Conservation (phyloP, 2,329 filamentous ascomycete species). For the Claviceps paspali region DNA sequence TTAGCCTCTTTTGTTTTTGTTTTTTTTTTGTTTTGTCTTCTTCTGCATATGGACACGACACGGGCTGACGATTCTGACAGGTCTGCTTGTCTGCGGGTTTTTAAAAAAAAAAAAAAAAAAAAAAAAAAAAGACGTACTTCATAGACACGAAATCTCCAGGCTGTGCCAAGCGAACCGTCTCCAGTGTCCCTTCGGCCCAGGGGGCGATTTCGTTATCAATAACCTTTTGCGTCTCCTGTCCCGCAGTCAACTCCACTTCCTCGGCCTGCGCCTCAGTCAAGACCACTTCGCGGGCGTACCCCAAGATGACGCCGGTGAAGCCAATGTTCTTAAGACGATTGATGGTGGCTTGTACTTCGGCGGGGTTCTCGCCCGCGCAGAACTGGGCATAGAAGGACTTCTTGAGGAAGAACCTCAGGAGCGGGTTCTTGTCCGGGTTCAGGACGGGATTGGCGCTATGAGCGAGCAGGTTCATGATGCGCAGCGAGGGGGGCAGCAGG, state of each 20-base stretch:
- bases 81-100: too few species aligned
- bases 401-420: conserved; percentile 57
- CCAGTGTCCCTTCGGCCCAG: conserved; percentile 61
- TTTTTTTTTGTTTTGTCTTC: too few species aligned
- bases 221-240: conserved; percentile 30
- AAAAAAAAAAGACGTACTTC: conserved; percentile 37
- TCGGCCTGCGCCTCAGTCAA: conserved; percentile 39
- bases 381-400: conserved; percentile 84
- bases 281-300: conserved; percentile 72
- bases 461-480: conserved; percentile 52
- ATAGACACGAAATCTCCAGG: conserved; percentile 49
- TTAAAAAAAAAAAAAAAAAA: too few species aligned
- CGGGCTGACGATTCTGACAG: too few species aligned
- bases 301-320: conserved; percentile 69
- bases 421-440: conserved; percentile 58
- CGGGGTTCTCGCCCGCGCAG: conserved; percentile 63
- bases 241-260: conserved; percentile 27
- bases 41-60: too few species aligned
- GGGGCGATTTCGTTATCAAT: conserved; percentile 46
- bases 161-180: conserved; percentile 54
- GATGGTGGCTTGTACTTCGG: conserved; percentile 53
- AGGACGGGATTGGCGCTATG: conserved; percentile 51
- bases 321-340: conserved; percentile 54
- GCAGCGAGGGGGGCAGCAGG: conserved; percentile 55
- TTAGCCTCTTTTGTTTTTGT: too few species aligned